Evolutionary conservation across 192 early-diverging fungal species (phyloP), one percentile per base, ranked within the genome.

Genomic region (Coemansia sp.): DNA sequence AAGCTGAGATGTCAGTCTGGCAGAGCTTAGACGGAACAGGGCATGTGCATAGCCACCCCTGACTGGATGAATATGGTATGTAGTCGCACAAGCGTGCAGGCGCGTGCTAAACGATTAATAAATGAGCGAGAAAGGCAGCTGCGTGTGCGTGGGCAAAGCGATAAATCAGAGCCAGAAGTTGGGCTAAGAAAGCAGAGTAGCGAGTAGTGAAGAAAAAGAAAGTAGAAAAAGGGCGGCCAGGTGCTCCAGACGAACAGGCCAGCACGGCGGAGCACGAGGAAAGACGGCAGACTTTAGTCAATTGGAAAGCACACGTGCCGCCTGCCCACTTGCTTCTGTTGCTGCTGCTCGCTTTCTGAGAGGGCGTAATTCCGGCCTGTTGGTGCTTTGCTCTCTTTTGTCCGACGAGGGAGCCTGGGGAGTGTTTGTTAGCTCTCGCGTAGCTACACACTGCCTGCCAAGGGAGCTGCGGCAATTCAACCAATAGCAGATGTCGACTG

Each of bases 1-100:
- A 65, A 63, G 66, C 48, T 67, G 48, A 67, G 71, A 73, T 67
- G 71, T 73, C 71, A 67, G 61, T 70, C 47, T 61, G 59, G 44
- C 42, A n/a, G 62, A 64, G 68, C 68, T 66, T 31, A 40, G 26
- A 28, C 40, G 68, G 37, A 52, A 49, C 38, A 38, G 70, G 48
- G 61, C 31, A 62, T 52, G 61, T 31, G 61, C 61, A 63, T 55
- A 64, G 52, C 52, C 51, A 64, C 62, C 52, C 52, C 25, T 28
- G 52, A 26, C 31, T 31, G 31, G 31, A 31, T 31, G 50, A 18
- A 14, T 52, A 6, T 52, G 20, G 20, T 14, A 23, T 5, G 50
- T n/a, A 5, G 42, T 44, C 14, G 18, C 18, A 23, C 50, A 23
- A 18, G n/a, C 11, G n/a, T 52, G 50, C 18, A 12, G 11, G 53